Evolutionary conservation across 2,329 filamentous ascomycete species (phyloP).

Genomic region (Boeremia exigua): DNA sequence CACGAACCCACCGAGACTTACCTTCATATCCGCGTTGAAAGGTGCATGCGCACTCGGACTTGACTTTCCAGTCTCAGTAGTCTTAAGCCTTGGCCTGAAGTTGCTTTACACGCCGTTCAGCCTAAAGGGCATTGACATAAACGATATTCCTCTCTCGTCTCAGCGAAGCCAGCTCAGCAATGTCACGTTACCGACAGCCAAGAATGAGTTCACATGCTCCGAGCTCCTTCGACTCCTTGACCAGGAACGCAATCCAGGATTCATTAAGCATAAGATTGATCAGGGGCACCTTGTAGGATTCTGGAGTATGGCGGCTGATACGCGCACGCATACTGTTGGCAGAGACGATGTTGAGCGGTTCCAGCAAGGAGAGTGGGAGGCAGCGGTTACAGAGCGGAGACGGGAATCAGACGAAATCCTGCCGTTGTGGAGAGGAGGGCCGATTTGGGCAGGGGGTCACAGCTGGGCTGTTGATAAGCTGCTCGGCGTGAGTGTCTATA

Average conservation of each 20-base stretch:
- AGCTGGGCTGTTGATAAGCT: conserved; percentile 30
- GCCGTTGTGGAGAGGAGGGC: conserved; percentile 33
- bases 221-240: conserved; percentile 22
- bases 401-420: conserved; percentile 22
- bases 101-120: conserved; percentile 27
- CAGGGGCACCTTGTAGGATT: conserved; percentile 31
- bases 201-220: conserved; percentile 25
- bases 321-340: conserved; percentile 24
- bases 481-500: conserved; percentile 28
- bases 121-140: conserved; percentile 26
- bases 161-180: conserved; percentile 27
- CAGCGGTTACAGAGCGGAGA: conserved; percentile 18
- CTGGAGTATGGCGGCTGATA: conserved; percentile 29
- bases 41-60: conserved; percentile 27
- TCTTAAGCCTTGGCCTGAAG: conserved; percentile 27
- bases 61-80: conserved; percentile 27
- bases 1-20: conserved; percentile 26
- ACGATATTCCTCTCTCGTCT: conserved; percentile 21
- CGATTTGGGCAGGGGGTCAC: conserved; percentile 26
- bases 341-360: conserved; percentile 30
- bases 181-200: conserved; percentile 10
- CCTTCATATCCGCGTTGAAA: conserved; percentile 25
- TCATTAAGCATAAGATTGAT: conserved; percentile 24
- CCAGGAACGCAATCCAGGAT: conserved; percentile 13
- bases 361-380: conserved; percentile 32